Conservation (phyloP, 169 alveolate species). For the Plasmodium vivax region DNA sequence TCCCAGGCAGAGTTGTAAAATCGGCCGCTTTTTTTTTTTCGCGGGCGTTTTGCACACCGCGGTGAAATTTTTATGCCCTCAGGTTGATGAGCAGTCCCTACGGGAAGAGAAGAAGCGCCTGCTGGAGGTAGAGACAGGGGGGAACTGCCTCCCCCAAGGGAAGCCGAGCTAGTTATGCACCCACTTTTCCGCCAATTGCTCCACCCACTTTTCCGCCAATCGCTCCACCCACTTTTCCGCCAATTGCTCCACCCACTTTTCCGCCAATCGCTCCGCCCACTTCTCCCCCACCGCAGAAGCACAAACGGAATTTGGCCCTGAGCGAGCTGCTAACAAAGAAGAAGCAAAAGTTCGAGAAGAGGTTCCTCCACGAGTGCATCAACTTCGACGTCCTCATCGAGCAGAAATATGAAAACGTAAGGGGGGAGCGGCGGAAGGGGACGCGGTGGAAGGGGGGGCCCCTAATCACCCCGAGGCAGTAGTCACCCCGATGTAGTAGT, state of each 20-base stretch:
- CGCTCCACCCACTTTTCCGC: neutral
- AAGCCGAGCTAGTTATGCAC: neutral
- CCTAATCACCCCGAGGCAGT: too few species aligned
- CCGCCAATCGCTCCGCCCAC: neutral
- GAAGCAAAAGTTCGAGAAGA: slow-evolving; percentile 41
- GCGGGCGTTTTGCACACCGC: neutral
- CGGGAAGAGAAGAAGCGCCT: slow-evolving; percentile 1
- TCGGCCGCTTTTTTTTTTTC: neutral
- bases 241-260: neutral
- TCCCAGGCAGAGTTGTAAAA: neutral
- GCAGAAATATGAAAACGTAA: slow-evolving; percentile 63
- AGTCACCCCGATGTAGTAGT: too few species aligned
- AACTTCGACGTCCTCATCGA: slow-evolving; percentile 55
- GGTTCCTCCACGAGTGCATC: slow-evolving; percentile 34
- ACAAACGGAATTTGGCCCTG: slow-evolving; percentile 1
- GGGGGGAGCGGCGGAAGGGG: neutral
- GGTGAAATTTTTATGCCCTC: neutral
- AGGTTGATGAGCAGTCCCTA: slow-evolving; percentile 7
- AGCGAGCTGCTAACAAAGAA: slow-evolving; percentile 7
- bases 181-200: neutral
- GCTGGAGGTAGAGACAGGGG: slow-evolving; percentile 3
- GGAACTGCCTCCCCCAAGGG: neutral
- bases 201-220: neutral
- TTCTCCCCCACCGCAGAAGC: slow-evolving; percentile 1
- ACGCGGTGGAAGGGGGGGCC: neutral